These are phyloP conservation scores for Isoetes engelmannii DNA, from an alignment of 83 land plant species.

Conservation along the genomic window DNA sequence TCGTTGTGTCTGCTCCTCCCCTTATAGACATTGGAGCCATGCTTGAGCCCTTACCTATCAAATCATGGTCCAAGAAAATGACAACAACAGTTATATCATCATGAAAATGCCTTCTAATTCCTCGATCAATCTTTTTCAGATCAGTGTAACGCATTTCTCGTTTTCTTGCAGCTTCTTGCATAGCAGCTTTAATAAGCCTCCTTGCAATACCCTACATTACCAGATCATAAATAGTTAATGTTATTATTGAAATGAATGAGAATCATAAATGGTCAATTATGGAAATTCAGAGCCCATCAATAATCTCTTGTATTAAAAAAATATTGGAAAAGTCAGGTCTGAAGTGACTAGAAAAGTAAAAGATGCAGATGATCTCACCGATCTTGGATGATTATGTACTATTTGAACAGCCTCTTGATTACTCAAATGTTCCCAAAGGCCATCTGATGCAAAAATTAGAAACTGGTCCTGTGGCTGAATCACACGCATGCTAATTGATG, in stretches of 20 bases:
- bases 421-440: constrained; percentile 24
- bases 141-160: constrained; percentile 35
- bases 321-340: too few species aligned
- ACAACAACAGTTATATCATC: constrained; percentile 37
- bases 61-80: constrained; percentile 22
- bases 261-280: neutral
- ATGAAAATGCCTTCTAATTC: constrained; percentile 34
- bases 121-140: constrained; percentile 24
- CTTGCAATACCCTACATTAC: constrained; percentile 24
- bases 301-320: too few species aligned
- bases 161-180: constrained; percentile 34
- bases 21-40: constrained; percentile 20
- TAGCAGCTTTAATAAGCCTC: constrained; percentile 27
- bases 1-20: constrained; percentile 14
- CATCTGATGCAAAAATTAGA: constrained; percentile 25
- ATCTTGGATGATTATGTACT: constrained; percentile 18
- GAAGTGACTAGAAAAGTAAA: neutral
- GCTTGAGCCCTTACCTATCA: constrained; percentile 12
- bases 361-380: constrained; percentile 7
- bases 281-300: neutral
- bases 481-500: neutral
- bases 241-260: too few species aligned
- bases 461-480: constrained; percentile 18
- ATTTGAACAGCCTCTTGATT: constrained; percentile 24
- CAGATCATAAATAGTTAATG: too few species aligned